Evolutionary conservation across 2,329 filamentous ascomycete species (phyloP).

Genomic region (Lasiodiplodia citricola): DNA sequence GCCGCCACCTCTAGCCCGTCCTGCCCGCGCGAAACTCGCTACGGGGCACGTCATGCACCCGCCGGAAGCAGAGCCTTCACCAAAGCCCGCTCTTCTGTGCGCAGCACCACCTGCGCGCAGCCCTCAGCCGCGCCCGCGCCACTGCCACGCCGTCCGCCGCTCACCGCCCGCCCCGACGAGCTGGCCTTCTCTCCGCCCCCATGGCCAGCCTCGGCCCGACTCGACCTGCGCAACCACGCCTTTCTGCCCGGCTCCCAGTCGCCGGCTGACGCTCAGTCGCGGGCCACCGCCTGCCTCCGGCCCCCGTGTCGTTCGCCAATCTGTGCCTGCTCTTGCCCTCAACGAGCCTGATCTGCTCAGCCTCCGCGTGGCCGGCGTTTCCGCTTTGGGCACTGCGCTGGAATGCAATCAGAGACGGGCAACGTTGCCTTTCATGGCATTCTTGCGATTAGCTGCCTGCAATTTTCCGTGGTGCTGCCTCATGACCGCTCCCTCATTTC

Average conservation of each 20-base stretch:
- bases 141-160: conserved; percentile 14
- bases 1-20: conserved; percentile 14
- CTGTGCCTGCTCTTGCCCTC: conserved; percentile 78
- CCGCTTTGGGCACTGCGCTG: conserved; percentile 63
- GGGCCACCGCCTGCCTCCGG: conserved; percentile 33
- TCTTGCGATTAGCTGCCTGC: conserved; percentile 40
- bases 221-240: conserved; percentile 59
- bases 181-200: conserved; percentile 8
- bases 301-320: conserved; percentile 65
- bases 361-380: conserved; percentile 74
- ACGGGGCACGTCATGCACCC: conserved; percentile 13
- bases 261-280: conserved; percentile 66
- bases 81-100: conserved; percentile 5
- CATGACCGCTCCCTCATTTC: conserved; percentile 13
- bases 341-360: conserved; percentile 72
- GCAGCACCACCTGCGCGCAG: neutral
- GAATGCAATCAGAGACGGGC: conserved; percentile 71
- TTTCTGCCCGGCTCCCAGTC: conserved; percentile 61
- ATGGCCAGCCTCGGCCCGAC: conserved; percentile 1
- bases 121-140: neutral
- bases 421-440: conserved; percentile 63
- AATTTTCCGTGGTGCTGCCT: conserved; percentile 17
- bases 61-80: neutral
- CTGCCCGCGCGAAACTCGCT: neutral
- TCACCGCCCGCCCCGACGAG: conserved; percentile 8